A percentile compares a stretch with the other conserved stretches of the same genome.
Evolutionary conservation across 208 protist species (phyloP).

Genomic region (Leishmania guyanensis): DNA sequence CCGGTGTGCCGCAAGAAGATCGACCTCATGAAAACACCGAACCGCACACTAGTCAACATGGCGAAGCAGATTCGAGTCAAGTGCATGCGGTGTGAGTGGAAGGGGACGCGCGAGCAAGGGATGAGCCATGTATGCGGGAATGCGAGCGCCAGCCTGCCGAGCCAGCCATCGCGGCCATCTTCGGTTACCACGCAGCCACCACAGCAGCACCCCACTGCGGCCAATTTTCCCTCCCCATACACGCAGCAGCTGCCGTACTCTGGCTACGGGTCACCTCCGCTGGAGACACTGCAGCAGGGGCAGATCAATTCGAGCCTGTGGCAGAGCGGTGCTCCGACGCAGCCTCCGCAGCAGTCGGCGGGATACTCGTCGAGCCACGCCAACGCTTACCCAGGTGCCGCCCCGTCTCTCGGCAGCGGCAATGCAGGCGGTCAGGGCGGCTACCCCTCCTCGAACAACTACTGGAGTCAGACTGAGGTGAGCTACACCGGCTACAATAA

Average conservation of each 20-base stretch:
- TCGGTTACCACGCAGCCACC: neutral
- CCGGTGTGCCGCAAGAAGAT: slow-evolving; percentile 62
- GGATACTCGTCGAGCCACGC: neutral
- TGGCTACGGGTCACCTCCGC: neutral
- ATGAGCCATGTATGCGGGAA: slow-evolving; percentile 27
- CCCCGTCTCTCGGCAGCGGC: neutral
- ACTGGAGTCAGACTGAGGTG: neutral
- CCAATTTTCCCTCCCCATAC: slow-evolving; percentile 9
- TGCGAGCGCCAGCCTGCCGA: neutral
- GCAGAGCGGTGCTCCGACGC: slow-evolving; percentile 19
- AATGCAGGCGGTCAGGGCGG: neutral
- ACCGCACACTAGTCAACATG: slow-evolving; percentile 78
- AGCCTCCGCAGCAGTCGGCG: neutral
- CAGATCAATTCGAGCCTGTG: slow-evolving; percentile 3
- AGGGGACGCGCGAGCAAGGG: slow-evolving; percentile 54
- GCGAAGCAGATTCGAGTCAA: slow-evolving; percentile 53
- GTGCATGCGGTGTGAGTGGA: slow-evolving; percentile 68
- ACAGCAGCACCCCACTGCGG: slow-evolving; percentile 11
- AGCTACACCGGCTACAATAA: slow-evolving; percentile 3
- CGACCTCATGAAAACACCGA: slow-evolving; percentile 32
- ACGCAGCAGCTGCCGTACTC: slow-evolving; percentile 1
- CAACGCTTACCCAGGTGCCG: slow-evolving; percentile 10
- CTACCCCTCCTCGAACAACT: slow-evolving; percentile 5
- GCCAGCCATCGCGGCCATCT: neutral
- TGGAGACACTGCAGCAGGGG: neutral